Base-by-base conservation (phyloP, 495 filamentous ascomycete species). In the Penicillium salamii region DNA sequence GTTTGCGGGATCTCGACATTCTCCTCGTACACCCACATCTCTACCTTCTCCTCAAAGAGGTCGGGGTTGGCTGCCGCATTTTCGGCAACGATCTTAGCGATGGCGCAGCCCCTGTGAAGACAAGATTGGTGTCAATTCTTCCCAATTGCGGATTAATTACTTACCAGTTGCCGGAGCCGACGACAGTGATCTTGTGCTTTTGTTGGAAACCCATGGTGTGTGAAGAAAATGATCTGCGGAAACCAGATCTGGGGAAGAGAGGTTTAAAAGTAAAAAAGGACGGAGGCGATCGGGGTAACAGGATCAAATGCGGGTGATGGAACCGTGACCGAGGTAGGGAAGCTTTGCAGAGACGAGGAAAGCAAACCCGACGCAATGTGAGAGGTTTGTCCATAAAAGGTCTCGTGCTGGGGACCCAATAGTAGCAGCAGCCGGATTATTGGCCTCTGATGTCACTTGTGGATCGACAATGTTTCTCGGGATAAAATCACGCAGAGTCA, bases 11-110 rank as follows among this genome's bases (percentile, higher is more conserved):
- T 72, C 42, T 81, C 81, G 33, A 91, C 83, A 39, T 91, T 83
- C 70, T 96, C 91, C 71, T 96, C 89, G 53, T 82, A 93, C 61
- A 96, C 92, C 89, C 89, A 97, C 92, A 99, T 97, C 70, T 92
- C 88, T 32, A 99, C 91, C 45, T 90, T 80, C 57, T 83, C 70
- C 53, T 97, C 85, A 64, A 97, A 99, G 37, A 95, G 54, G 23
- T 88, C 81, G 0, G 83, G 75, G 68, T 97, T 78, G 54, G 75
- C 82, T 46, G 76, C 76, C 18, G 90, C 85, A 71, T 95, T 97
- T 71, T 99, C 91, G 49, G 93, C 91, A 42, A 96, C 78, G 51
- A 99, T 92, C 72, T 99, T 99, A 57, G 91, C 85, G 64, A 99
- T 97, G 34, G 93, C 91, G 33, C 89, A 92, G 55, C 95, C 95